Percentiles rank a stretch among this genome's conserved stretches.
Evolutionary conservation across 257 asterid species (phyloP).

Genomic region (Plectranthus barbatus): DNA sequence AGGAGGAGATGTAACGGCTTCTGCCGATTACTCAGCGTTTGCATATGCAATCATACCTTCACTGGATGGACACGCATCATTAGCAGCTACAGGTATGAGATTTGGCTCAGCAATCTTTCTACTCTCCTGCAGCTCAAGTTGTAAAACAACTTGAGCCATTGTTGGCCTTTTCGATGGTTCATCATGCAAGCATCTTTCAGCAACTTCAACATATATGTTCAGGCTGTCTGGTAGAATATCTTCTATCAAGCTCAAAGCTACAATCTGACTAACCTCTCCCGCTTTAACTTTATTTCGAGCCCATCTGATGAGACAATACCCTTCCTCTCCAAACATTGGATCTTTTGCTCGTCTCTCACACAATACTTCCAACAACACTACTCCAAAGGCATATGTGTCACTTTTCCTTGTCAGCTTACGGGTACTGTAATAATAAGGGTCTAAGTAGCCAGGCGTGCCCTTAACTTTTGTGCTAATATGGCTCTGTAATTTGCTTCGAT

Average conservation of each 20-base stretch:
- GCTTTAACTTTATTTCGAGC: slow-evolving; percentile 26
- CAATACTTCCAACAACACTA: slow-evolving; percentile 46
- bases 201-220: slow-evolving; percentile 1
- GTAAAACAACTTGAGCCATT: slow-evolving; percentile 29
- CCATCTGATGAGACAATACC: slow-evolving; percentile 31
- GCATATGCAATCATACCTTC: too few species aligned
- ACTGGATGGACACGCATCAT: too few species aligned
- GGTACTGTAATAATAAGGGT: slow-evolving; percentile 35
- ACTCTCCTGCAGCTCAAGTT: slow-evolving; percentile 31
- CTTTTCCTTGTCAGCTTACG: slow-evolving; percentile 37
- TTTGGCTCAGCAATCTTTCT: too few species aligned
- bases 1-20: neutral
- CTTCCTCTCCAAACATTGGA: slow-evolving; percentile 20
- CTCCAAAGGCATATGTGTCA: slow-evolving; percentile 57
- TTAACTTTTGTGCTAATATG: slow-evolving; percentile 42
- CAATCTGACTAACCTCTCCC: slow-evolving; percentile 29
- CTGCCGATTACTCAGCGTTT: neutral
- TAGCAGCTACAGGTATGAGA: too few species aligned
- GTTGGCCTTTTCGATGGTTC: slow-evolving; percentile 40
- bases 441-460: slow-evolving; percentile 55
- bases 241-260: slow-evolving; percentile 23
- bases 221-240: slow-evolving; percentile 15
- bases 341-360: slow-evolving; percentile 41
- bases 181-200: slow-evolving; percentile 14
- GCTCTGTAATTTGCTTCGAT: slow-evolving; percentile 24